phyloP scores from a whole-genome alignment of 2,329 filamentous ascomycete genomes.

The Xylaria sp. region DNA sequence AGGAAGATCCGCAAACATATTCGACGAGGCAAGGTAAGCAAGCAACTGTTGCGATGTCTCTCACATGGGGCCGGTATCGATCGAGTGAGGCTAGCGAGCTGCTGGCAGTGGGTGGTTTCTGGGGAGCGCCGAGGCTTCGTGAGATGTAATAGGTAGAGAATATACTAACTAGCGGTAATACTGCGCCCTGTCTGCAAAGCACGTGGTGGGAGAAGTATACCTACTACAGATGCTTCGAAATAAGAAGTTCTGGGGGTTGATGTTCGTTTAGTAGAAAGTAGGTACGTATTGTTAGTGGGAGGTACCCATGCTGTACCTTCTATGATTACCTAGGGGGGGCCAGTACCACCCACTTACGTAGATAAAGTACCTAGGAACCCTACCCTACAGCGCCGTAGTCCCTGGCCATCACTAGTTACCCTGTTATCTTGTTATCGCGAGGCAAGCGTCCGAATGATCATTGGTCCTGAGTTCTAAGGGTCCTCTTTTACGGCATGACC shows the following conservation, averaged over 20 bases:
- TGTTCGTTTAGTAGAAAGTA: background rate
- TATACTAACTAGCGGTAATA: constrained; percentile 2
- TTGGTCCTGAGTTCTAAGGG: background rate
- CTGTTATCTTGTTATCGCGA: constrained; percentile 11
- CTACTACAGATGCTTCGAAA: constrained; percentile 13
- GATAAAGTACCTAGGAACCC: background rate
- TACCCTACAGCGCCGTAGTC: no score
- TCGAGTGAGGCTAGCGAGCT: constrained; percentile 27
- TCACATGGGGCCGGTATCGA: constrained; percentile 46
- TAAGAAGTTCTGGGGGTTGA: constrained; percentile 1
- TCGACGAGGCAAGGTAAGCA: constrained; percentile 42
- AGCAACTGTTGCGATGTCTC: constrained; percentile 42
- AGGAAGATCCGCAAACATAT: constrained; percentile 51
- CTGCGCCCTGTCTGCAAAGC: constrained; percentile 15
- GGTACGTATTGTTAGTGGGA: background rate
- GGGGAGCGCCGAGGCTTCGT: background rate
- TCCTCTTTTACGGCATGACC: background rate
- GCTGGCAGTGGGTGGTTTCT: constrained; percentile 2
- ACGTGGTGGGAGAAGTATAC: constrained; percentile 19
- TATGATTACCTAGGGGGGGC: background rate
- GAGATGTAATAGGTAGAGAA: constrained; percentile 2
- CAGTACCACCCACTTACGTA: background rate
- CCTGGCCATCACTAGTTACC: background rate
- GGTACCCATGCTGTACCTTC: background rate
- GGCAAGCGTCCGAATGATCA: background rate